Conservation (phyloP, 2,329 filamentous ascomycete genomes). For the Cryoendolithus antarcticus region DNA sequence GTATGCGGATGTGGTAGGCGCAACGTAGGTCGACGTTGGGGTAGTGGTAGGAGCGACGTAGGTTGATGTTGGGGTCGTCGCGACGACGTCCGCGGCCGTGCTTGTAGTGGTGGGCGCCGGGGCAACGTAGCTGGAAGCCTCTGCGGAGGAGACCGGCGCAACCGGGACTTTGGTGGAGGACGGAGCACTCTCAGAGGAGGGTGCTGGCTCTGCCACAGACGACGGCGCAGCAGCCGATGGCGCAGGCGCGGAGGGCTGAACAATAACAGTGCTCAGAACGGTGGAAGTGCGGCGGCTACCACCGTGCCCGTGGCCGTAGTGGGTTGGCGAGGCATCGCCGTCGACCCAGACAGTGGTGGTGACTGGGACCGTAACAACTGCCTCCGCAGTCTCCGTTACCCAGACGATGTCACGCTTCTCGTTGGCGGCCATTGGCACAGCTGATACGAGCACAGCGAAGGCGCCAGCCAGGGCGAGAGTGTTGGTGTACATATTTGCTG, state of each 20-base stretch:
- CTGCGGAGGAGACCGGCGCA: slow-evolving; percentile 13
- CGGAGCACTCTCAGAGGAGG: slow-evolving; percentile 4
- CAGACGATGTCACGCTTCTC: slow-evolving; percentile 35
- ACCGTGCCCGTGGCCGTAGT: slow-evolving; percentile 14
- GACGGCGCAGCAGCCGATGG: slow-evolving; percentile 1
- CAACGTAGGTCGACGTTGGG: slow-evolving; percentile 12
- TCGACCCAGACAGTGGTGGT: slow-evolving; percentile 38
- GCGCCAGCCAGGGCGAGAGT: slow-evolving; percentile 17
- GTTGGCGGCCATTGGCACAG: slow-evolving; percentile 17
- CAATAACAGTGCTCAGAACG: slow-evolving; percentile 5
- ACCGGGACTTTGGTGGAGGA: slow-evolving; percentile 1
- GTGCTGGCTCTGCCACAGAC: slow-evolving; percentile 1
- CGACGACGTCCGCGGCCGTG: not conserved
- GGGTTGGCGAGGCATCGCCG: slow-evolving; percentile 15
- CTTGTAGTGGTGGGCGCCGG: slow-evolving; percentile 10
- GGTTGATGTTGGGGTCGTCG: slow-evolving; percentile 7
- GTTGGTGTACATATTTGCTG: slow-evolving; percentile 19
- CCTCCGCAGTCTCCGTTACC: slow-evolving; percentile 36
- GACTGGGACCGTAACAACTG: slow-evolving; percentile 37
- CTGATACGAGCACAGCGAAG: slow-evolving; percentile 17
- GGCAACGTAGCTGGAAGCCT: slow-evolving; percentile 14
- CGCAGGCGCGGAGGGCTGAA: slow-evolving; percentile 4
- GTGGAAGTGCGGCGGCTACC: too few species aligned
- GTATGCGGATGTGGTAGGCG: slow-evolving; percentile 11
- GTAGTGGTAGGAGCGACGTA: slow-evolving; percentile 15